Base-by-base conservation (phyloP, 805 yeast species). In the Metschnikowia kunwiensis region DNA sequence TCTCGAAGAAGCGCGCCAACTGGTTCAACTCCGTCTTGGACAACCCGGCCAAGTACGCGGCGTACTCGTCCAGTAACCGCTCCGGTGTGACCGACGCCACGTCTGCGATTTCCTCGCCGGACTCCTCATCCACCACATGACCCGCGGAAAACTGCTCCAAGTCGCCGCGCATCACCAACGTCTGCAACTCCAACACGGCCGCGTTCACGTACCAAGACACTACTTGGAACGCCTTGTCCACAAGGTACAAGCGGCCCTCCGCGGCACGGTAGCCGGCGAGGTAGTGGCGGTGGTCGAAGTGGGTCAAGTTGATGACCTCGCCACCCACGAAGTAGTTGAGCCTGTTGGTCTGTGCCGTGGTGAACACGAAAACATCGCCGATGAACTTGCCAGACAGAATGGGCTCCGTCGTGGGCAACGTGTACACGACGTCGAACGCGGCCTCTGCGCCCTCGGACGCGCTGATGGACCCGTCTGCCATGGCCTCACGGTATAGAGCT, bases 301-400 rank as follows among this genome's bases (percentile, higher is more conserved):
- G 97, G 23, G 91, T 88, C 61, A 93, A 77, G 57, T 88, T 93
- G 61, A 87, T 86, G 16, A 85, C 80, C 55, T 88, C 86, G 25
- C 95, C 95, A 52, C 98, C 98, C 43, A 93, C 97, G 44, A 88
- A 77, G 60, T 93, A 93, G 65, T 89, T 91, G 56, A 93, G 73
- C 61, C 97, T 79, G 65, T 88, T 86, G 25, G 71, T 57, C 16
- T 94, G 73, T 13, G 79, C 55, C 2, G 97, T 87, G 11, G 97
- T 86, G 68, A 83, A 93, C 36, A 93, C 78, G 60, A 91, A 89
- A 30, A 93, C 97, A 67, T 93, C 97, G 49, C 97, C 98, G 53
- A 89, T 88, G 88, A 97, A 93, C 60, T 81, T 82, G 54, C 97
- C 97, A 19, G 95, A 82, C 42, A 85, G 78, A 24, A 91, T 77